Evolutionary conservation across 192 early-diverging fungal genomes (phyloP).

Genomic region (Backusella westeae): DNA sequence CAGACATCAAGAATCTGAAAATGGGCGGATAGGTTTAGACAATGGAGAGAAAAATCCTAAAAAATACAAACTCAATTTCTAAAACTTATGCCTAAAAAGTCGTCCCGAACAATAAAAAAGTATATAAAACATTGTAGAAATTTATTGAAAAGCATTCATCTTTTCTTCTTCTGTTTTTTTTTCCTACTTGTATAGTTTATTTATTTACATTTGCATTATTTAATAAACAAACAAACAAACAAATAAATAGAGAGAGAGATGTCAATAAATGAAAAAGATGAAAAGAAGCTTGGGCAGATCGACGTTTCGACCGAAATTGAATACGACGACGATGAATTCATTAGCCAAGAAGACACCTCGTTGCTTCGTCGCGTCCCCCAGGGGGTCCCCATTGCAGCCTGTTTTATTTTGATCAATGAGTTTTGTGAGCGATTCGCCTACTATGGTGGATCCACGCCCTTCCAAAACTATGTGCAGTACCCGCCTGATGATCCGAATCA

Average conservation of each 20-base stretch:
- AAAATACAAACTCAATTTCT: background rate
- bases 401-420: slow-evolving; percentile 60
- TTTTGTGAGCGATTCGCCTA: slow-evolving; percentile 62
- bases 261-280: background rate
- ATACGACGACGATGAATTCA: background rate
- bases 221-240: background rate
- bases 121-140: background rate
- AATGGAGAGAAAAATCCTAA: background rate
- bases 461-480: slow-evolving; percentile 62
- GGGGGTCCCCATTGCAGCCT: slow-evolving; percentile 44
- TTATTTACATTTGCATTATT: background rate
- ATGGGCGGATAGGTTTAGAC: background rate
- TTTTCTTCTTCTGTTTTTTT: background rate
- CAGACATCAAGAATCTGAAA: background rate
- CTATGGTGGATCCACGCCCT: slow-evolving; percentile 57
- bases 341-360: background rate
- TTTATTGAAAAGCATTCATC: background rate
- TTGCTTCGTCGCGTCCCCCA: slow-evolving; percentile 44
- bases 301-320: slow-evolving; percentile 4
- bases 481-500: slow-evolving; percentile 29
- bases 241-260: background rate
- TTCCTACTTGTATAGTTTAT: no score
- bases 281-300: background rate
- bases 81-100: background rate
- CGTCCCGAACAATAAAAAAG: background rate